Conservation (phyloP, 2,329 filamentous ascomycete species). For the Claviceps maximensis region DNA sequence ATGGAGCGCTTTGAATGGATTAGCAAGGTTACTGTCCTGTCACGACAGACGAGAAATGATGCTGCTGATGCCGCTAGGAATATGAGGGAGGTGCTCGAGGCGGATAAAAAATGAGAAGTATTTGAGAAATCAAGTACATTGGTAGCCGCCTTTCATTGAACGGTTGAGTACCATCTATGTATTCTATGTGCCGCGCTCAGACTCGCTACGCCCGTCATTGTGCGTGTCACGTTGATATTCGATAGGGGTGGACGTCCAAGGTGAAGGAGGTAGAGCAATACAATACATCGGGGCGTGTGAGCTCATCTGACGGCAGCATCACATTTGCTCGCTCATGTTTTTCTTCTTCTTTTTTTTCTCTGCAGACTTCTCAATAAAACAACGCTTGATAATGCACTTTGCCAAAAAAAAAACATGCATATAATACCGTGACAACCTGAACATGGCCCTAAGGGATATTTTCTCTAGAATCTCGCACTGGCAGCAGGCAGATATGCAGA, state of each 20-base stretch:
- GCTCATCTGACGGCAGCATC: too few relatives aligned
- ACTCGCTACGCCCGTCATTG: not conserved
- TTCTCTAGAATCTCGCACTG: too few relatives aligned
- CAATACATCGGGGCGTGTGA: too few relatives aligned
- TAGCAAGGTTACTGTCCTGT: not conserved
- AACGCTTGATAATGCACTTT: too few relatives aligned
- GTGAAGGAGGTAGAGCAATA: not conserved
- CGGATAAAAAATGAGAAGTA: not conserved
- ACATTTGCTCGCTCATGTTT: too few relatives aligned
- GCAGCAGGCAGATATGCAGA: too few relatives aligned
- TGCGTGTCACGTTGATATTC: not conserved
- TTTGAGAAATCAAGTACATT: too few relatives aligned
- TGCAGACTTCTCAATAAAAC: too few relatives aligned
- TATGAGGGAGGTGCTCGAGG: not conserved
- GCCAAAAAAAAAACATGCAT: too few relatives aligned
- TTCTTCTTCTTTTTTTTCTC: too few relatives aligned
- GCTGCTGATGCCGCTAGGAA: not conserved
- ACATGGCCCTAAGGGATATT: too few relatives aligned
- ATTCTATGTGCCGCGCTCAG: not conserved
- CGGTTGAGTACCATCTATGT: not conserved
- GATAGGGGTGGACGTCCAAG: not conserved
- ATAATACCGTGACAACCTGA: too few relatives aligned
- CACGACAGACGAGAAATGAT: not conserved
- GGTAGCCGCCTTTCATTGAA: not conserved
- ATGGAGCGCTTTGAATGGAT: conserved; percentile 1